A percentile compares a stretch with the other conserved stretches of the same genome.
Conservation (phyloP, 768 basidiomycete species). For the Boletus speciosus region DNA sequence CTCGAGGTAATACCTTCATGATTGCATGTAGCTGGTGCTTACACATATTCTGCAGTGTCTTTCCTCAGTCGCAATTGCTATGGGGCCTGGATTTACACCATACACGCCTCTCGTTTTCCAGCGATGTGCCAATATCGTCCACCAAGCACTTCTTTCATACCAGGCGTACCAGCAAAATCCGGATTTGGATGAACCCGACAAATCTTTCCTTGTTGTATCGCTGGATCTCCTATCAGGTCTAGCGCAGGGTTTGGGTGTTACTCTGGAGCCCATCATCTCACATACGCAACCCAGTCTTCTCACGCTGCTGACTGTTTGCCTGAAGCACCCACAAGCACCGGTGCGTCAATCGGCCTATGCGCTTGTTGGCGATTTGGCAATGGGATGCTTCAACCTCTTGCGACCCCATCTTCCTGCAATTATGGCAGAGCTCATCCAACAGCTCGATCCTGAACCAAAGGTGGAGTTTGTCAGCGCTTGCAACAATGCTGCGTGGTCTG, state of each 20-base stretch:
- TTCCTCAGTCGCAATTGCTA: slow-evolving; percentile 95
- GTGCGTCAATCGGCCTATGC: slow-evolving; percentile 97
- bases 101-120: slow-evolving; percentile 92
- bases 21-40: background rate
- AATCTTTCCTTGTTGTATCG: slow-evolving; percentile 95
- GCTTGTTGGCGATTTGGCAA: slow-evolving; percentile 96
- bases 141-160: slow-evolving; percentile 77
- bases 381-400: slow-evolving; percentile 87
- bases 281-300: slow-evolving; percentile 74
- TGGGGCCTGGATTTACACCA: slow-evolving; percentile 82
- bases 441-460: slow-evolving; percentile 91
- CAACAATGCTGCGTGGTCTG: slow-evolving; percentile 99
- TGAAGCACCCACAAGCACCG: slow-evolving; percentile 94
- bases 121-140: slow-evolving; percentile 84
- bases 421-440: slow-evolving; percentile 84
- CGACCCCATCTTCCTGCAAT: slow-evolving; percentile 83
- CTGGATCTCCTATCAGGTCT: slow-evolving; percentile 95
- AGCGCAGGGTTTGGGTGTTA: slow-evolving; percentile 86
- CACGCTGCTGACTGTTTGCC: slow-evolving; percentile 76
- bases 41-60: slow-evolving; percentile 63
- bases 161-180: slow-evolving; percentile 86
- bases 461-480: slow-evolving; percentile 94
- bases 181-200: slow-evolving; percentile 92
- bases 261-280: slow-evolving; percentile 70
- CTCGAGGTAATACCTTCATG: slow-evolving; percentile 69